These are phyloP conservation scores for Graphium sp. DNA, from an alignment of 2,329 filamentous ascomycete genomes.

Conservation along the genomic window DNA sequence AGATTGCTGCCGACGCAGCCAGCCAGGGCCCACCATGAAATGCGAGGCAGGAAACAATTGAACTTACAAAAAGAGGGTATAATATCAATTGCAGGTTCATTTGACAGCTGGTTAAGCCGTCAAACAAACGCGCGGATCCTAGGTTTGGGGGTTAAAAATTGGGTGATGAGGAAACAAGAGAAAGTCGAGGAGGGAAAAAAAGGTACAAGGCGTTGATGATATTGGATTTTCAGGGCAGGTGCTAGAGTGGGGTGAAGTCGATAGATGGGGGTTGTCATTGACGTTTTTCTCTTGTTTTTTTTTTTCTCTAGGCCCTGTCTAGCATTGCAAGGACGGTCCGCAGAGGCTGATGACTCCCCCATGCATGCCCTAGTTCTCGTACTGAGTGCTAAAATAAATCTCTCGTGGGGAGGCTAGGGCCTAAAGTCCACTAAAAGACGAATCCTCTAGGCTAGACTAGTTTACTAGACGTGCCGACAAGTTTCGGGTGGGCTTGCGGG, in stretches of 20 bases:
- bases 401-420: no score
- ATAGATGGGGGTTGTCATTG: background rate
- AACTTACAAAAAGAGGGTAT: conserved; percentile 45
- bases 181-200: conserved; percentile 8
- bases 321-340: no score
- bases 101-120: conserved; percentile 70
- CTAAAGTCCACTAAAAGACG: no score
- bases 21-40: conserved; percentile 1
- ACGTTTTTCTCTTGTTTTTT: no score
- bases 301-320: no score
- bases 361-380: no score
- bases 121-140: conserved; percentile 71
- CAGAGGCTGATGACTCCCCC: no score
- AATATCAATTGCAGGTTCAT: conserved; percentile 84
- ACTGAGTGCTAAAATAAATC: no score
- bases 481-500: no score
- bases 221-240: no score
- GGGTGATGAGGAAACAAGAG: conserved; percentile 5
- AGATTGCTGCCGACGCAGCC: background rate
- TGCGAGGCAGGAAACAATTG: conserved; percentile 1
- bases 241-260: background rate
- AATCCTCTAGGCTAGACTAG: no score
- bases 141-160: conserved; percentile 7
- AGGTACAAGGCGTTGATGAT: conserved; percentile 6
- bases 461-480: no score